phyloP scores from a whole-genome alignment of 495 filamentous ascomycete genomes.

The Bryoglossum gracile region DNA sequence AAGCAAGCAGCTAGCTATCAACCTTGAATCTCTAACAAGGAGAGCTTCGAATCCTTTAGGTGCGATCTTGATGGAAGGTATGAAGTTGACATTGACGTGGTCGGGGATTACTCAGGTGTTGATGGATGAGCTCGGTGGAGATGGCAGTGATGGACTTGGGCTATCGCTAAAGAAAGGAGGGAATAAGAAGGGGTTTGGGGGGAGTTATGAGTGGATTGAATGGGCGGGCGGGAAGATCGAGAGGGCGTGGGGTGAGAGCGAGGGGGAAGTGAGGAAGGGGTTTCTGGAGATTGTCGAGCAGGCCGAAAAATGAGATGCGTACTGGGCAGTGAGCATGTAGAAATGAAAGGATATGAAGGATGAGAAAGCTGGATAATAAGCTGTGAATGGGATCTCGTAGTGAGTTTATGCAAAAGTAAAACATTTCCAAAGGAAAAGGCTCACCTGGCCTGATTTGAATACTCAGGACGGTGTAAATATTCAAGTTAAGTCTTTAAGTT shows the following conservation, averaged over 20 bases:
- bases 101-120: background rate
- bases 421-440: no score
- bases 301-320: background rate
- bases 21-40: background rate
- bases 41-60: slow-evolving; percentile 1
- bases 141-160: background rate
- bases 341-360: background rate
- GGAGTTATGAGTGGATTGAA: slow-evolving; percentile 18
- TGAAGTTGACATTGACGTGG: background rate
- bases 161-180: background rate
- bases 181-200: slow-evolving; percentile 14
- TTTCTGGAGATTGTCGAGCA: background rate
- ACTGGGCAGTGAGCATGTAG: background rate
- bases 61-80: background rate
- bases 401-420: no score
- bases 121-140: background rate
- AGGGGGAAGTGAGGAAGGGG: background rate
- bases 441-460: no score
- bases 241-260: slow-evolving; percentile 1
- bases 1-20: slow-evolving; percentile 1
- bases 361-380: no score
- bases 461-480: no score
- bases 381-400: no score
- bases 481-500: no score
- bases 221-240: background rate